Conservation (phyloP, 2,329 filamentous ascomycete species). For the Sarocladiaceae sp. region DNA sequence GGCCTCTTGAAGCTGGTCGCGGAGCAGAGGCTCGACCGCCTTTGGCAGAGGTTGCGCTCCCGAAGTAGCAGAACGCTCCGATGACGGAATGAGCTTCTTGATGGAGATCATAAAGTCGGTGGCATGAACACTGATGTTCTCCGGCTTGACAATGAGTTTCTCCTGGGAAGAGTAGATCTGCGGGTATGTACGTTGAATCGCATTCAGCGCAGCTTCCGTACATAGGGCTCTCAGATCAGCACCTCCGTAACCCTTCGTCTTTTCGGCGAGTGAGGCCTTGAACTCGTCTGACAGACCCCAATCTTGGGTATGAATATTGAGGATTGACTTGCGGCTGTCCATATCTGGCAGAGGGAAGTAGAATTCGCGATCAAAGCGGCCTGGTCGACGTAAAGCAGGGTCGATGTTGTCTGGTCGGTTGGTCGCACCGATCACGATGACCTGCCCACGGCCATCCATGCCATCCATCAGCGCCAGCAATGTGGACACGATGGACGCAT, state of each 20-base stretch:
- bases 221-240: conserved; percentile 90
- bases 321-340: conserved; percentile 73
- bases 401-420: conserved; percentile 96
- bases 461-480: conserved; percentile 93
- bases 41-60: conserved; percentile 76
- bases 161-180: conserved; percentile 90
- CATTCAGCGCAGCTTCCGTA: conserved; percentile 91
- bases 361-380: conserved; percentile 94
- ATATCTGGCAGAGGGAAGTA: conserved; percentile 90
- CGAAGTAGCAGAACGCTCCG: conserved; percentile 80
- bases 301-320: conserved; percentile 91
- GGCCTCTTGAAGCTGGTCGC: conserved; percentile 64
- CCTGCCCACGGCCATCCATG: conserved; percentile 96
- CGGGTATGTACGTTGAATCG: conserved; percentile 90
- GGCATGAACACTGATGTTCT: conserved; percentile 76
- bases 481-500: conserved; percentile 94
- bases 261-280: conserved; percentile 75
- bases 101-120: conserved; percentile 97
- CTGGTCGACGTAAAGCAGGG: conserved; percentile 86
- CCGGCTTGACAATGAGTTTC: conserved; percentile 82
- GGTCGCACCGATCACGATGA: conserved; percentile 98
- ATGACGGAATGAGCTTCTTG: conserved; percentile 94
- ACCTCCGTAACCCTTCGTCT: conserved; percentile 95
- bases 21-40: conserved; percentile 73
- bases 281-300: conserved; percentile 80